Conservation (phyloP, 306 rosid species). For the Psophocarpus tetragonolobus region DNA sequence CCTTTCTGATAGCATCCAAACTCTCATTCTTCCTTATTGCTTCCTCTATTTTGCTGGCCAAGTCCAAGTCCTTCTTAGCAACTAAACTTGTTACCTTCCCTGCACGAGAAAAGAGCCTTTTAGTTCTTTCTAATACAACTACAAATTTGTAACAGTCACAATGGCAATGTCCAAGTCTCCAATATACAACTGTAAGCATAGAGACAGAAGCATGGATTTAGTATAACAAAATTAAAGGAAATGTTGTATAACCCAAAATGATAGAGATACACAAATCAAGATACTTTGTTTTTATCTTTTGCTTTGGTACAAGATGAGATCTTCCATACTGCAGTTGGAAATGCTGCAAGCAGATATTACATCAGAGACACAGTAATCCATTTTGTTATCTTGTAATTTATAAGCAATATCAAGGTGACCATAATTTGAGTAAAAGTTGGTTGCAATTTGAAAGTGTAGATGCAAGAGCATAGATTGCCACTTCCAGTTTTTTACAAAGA, state of each 20-base stretch:
- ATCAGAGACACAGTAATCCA: neutral
- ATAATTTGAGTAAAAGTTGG: neutral
- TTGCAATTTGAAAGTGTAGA: conserved; percentile 17
- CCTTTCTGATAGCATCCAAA: conserved; percentile 76
- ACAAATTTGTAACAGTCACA: neutral
- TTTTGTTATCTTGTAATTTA: neutral
- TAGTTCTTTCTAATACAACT: neutral
- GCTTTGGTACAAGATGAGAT: neutral
- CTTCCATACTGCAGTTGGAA: neutral
- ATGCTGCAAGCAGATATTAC: neutral
- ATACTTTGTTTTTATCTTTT: neutral
- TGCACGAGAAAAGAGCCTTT: conserved; percentile 37
- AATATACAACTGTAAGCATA: neutral
- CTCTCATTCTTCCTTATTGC: conserved; percentile 92
- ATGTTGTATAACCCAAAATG: neutral
- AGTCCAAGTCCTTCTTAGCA: conserved; percentile 56
- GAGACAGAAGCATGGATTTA: neutral
- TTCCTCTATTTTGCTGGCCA: conserved; percentile 84
- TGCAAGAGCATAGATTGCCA: neutral
- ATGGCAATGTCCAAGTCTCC: conserved; percentile 17
- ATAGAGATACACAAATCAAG: neutral
- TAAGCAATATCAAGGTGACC: conserved; percentile 6
- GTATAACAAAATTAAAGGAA: neutral
- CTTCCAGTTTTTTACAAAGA: neutral
- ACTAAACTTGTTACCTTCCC: conserved; percentile 98